Evolutionary conservation across 805 yeast species (phyloP).

Genomic region (Lipomyces orientalis): DNA sequence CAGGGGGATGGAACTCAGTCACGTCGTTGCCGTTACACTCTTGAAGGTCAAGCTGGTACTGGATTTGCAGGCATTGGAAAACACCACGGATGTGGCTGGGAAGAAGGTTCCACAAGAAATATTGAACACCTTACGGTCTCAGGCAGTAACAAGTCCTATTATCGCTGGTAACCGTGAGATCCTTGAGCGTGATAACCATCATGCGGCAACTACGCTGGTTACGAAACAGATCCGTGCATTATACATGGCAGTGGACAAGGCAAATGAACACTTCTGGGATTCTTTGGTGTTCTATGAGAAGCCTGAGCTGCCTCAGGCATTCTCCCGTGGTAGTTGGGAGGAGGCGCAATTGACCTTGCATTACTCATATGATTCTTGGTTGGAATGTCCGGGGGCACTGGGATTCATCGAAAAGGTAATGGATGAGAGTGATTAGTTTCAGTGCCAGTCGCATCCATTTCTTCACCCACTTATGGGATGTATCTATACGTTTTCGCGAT

Average conservation of each 20-base stretch:
- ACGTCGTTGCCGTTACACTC: background rate
- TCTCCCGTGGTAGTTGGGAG: background rate
- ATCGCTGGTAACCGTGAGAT: background rate
- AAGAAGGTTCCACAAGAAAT: background rate
- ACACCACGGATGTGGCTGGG: slow-evolving; percentile 1
- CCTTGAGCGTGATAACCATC: background rate
- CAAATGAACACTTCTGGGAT: background rate
- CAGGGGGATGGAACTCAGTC: background rate
- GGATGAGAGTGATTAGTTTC: background rate
- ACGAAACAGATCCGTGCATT: background rate
- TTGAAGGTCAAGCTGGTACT: background rate
- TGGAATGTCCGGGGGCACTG: background rate
- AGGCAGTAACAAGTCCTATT: background rate
- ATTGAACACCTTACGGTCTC: background rate
- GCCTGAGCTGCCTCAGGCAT: background rate
- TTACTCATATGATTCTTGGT: background rate
- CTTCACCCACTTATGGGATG: background rate
- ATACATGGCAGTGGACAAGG: background rate
- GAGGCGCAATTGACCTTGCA: background rate
- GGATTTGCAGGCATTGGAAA: background rate
- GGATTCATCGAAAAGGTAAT: background rate
- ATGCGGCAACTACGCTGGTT: background rate
- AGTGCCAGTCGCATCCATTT: background rate
- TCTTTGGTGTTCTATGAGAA: background rate
- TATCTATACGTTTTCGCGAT: too few species aligned